phyloP scores from a whole-genome alignment of 192 early-diverging fungal genomes.

The Linnemannia exigua region DNA sequence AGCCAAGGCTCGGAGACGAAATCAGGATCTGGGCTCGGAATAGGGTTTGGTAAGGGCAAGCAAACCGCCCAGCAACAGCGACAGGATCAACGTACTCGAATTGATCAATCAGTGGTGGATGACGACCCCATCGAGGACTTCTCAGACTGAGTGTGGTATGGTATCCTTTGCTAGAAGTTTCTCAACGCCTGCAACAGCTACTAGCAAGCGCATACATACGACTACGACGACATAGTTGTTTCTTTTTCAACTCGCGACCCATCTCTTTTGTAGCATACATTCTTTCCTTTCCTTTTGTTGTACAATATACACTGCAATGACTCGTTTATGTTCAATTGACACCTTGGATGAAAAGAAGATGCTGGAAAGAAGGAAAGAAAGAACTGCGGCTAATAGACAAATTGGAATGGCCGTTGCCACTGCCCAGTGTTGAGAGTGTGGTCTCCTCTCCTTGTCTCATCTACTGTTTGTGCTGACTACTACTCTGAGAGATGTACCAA shows the following conservation, averaged over 20 bases:
- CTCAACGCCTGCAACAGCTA: background rate
- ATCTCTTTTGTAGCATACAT: background rate
- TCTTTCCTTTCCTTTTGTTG: background rate
- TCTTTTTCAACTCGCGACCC: background rate
- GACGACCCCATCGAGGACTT: constrained; percentile 55
- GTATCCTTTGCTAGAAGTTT: background rate
- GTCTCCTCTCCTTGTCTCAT: no score
- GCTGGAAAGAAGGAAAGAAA: background rate
- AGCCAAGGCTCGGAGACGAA: background rate
- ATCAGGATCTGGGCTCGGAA: background rate
- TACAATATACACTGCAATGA: background rate
- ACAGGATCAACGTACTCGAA: background rate
- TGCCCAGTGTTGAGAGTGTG: background rate
- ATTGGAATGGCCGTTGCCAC: background rate
- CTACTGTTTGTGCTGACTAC: no score
- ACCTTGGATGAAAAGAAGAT: background rate
- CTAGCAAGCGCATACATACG: background rate
- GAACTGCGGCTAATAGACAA: background rate
- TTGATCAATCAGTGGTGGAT: background rate
- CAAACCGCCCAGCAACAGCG: background rate
- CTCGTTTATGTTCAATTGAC: background rate
- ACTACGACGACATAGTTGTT: background rate
- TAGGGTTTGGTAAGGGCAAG: background rate
- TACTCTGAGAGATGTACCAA: background rate
- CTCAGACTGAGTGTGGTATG: constrained; percentile 25